Conservation (phyloP, 2,329 filamentous ascomycete genomes). For the Shiraia sp. region DNA sequence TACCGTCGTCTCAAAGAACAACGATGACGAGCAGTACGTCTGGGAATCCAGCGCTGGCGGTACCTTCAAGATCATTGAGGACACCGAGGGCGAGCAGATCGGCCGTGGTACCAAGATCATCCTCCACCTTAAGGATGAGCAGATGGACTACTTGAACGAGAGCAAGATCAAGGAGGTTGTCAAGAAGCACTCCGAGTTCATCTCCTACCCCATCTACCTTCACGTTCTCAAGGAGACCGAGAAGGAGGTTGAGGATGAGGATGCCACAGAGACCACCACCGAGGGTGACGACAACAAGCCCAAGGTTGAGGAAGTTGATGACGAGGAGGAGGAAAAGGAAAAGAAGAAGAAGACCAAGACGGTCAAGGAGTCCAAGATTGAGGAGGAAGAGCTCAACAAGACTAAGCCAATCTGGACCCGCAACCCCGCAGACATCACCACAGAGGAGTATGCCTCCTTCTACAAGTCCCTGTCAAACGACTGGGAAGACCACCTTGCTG, state of each 20-base stretch:
- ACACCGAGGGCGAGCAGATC: conserved; percentile 87
- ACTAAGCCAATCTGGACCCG: conserved; percentile 99
- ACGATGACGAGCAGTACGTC: conserved; percentile 99
- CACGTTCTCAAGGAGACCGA: conserved; percentile 99
- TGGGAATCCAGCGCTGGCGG: conserved; percentile 98
- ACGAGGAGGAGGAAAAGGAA: conserved; percentile 81
- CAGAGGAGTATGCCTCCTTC: conserved; percentile 98
- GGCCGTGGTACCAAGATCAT: conserved; percentile 97
- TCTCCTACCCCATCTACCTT: conserved; percentile 99
- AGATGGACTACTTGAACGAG: conserved; percentile 98
- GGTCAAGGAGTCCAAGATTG: conserved; percentile 96
- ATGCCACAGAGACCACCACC: conserved; percentile 66
- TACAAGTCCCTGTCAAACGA: conserved; percentile 99
- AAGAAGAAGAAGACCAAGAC: conserved; percentile 98
- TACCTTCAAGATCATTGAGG: conserved; percentile 89
- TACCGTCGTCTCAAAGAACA: conserved; percentile 96
- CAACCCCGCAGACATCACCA: conserved; percentile 91
- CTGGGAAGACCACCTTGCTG: conserved; percentile 98
- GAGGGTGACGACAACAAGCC: conserved; percentile 91
- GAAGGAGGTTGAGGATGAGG: conserved; percentile 97
- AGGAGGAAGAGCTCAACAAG: conserved; percentile 99
- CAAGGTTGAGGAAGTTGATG: conserved; percentile 91
- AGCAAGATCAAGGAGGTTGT: conserved; percentile 99
- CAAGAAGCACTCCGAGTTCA: conserved; percentile 99
- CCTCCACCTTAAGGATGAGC: conserved; percentile 99